Evolutionary conservation across 441 rosid species (phyloP), one percentile per base, ranked within the genome.

Genomic region (Hura crepitans): DNA sequence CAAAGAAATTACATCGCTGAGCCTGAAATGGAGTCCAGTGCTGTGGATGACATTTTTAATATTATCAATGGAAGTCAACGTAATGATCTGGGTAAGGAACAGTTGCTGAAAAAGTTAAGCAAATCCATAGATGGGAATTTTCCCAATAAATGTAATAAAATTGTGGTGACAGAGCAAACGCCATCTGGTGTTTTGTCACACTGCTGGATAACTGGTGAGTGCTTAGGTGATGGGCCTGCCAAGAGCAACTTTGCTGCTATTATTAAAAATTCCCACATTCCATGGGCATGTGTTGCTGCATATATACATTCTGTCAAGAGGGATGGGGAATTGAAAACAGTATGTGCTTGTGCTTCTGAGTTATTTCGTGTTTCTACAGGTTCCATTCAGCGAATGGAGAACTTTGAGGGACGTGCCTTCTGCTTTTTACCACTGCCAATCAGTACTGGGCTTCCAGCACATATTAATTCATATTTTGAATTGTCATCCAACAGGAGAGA

Each of bases 281-380:
- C 99, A 37, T 95, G 97, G 97, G 97, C 99, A 70, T 86, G 93
- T 80, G 95, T 95, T 80, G 97, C 99, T 78, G 97, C 95, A 59
- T 85, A 84, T 84, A 75, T 95, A 75, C 85, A 88, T 68, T 84
- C 96, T 81, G 87, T 84, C 57, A 78, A 83, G 77, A 82, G 71
- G 74, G 82, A 76, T 69, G 81, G 76, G 31, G 84, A 73, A 69
- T 75, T 33, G 65, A 76, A 72, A 74, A 54, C 31, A 46, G 85
- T 78, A 65, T 72, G 60, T 56, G 69, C 69, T 60, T 72, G 73
- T 74, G 49, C 57, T 72, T 78, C 84, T 64, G 87, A 89, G 62
- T 58, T 79, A 59, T 87, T 87, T 86, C 87, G 80, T 76, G 75
- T 83, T 76, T 81, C 92, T 56, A n/a, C 79, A 43, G 74, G 74